phyloP scores from a whole-genome alignment of 2,329 filamentous ascomycete genomes.

The Lecanicillium sp. region DNA sequence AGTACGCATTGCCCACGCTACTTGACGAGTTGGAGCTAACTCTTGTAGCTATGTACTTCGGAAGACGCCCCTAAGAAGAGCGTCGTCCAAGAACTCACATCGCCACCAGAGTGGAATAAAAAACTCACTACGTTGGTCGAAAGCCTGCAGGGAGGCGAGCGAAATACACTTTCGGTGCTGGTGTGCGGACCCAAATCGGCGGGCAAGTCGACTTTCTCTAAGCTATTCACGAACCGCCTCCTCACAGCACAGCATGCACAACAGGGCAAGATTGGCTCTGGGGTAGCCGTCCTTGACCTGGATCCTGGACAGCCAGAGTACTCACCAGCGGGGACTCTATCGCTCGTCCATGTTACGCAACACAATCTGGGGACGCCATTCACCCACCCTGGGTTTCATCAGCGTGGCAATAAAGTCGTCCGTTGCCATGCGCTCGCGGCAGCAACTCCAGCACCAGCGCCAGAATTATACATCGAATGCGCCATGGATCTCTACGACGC shows the following conservation, averaged over 20 bases:
- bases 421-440: conserved; percentile 61
- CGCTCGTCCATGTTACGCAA: conserved; percentile 51
- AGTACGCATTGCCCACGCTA: conserved; percentile 25
- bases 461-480: conserved; percentile 59
- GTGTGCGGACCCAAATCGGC: conserved; percentile 64
- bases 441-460: conserved; percentile 56
- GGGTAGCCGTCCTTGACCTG: conserved; percentile 60
- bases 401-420: conserved; percentile 33
- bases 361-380: conserved; percentile 63
- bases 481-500: conserved; percentile 53
- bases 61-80: conserved; percentile 42
- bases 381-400: conserved; percentile 41
- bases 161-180: conserved; percentile 37
- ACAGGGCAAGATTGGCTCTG: conserved; percentile 1
- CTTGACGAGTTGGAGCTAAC: conserved; percentile 15
- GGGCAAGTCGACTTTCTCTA: conserved; percentile 69
- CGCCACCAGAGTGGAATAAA: conserved; percentile 54
- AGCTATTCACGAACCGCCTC: conserved; percentile 57
- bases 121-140: conserved; percentile 40
- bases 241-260: conserved; percentile 35
- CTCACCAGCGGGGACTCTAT: conserved; percentile 60
- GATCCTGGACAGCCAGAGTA: conserved; percentile 76
- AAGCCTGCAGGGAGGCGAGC: conserved; percentile 19
- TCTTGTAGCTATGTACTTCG: conserved; percentile 42
- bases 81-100: conserved; percentile 45